A percentile compares a stretch with the other conserved stretches of the same genome.
Evolutionary conservation across 2,329 filamentous ascomycete genomes (phyloP).

Genomic region (Colletotrichum truncatum): DNA sequence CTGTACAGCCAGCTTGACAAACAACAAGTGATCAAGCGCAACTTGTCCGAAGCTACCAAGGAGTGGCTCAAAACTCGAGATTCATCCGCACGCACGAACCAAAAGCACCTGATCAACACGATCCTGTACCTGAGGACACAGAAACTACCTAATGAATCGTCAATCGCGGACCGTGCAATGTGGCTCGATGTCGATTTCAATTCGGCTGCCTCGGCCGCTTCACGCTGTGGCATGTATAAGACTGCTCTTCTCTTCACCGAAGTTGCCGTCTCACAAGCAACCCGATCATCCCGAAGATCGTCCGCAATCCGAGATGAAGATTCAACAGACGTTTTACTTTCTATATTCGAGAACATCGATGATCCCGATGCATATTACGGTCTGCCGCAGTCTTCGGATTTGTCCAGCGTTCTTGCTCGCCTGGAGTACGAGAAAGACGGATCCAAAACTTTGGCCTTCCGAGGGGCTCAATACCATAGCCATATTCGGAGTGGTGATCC

Average conservation of each 20-base stretch:
- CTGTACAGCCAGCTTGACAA: conserved; percentile 74
- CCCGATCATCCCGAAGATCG: conserved; percentile 71
- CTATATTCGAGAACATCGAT: conserved; percentile 91
- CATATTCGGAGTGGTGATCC: conserved; percentile 73
- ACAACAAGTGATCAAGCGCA: conserved; percentile 65
- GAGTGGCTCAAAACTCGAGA: conserved; percentile 67
- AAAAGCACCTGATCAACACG: conserved; percentile 78
- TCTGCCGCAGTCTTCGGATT: conserved; percentile 78
- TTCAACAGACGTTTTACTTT: conserved; percentile 75
- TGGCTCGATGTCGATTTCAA: conserved; percentile 90
- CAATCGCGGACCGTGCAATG: conserved; percentile 78
- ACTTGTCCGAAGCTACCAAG: conserved; percentile 72
- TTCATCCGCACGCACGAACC: conserved; percentile 50
- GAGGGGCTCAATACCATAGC: conserved; percentile 90
- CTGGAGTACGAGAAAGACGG: conserved; percentile 92
- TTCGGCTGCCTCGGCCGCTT: conserved; percentile 75
- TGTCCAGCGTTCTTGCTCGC: conserved; percentile 80
- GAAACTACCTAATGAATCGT: conserved; percentile 76
- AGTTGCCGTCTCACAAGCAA: conserved; percentile 67
- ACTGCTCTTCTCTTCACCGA: conserved; percentile 87
- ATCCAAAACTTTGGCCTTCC: conserved; percentile 86
- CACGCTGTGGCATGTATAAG: conserved; percentile 84
- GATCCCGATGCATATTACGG: conserved; percentile 98
- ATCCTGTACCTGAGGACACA: conserved; percentile 91
- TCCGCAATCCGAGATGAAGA: conserved; percentile 64